Evolutionary conservation across 2,329 filamentous ascomycete genomes (phyloP), one percentile per base, ranked within the genome.

Genomic region (Amylocarpus encephaloides): DNA sequence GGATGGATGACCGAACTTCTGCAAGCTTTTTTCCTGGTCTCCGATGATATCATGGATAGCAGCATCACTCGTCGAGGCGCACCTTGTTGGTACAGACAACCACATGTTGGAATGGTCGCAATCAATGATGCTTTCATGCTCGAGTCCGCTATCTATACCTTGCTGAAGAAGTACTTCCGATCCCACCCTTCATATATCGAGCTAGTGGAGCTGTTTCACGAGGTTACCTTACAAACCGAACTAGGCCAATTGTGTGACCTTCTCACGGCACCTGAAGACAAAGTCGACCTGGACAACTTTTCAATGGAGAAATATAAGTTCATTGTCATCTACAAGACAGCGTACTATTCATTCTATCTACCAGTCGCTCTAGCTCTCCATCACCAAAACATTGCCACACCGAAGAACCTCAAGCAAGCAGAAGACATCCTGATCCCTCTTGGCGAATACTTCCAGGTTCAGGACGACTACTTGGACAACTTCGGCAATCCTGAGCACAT

Each of bases 251-350:
- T 90, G 49, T 94, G 90, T 70, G 93, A 98, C 70, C 77, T 98
- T 58, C 82, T 97, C 68, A 98, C 93, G 42, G 93, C 93, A 34
- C 93, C 93, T 38, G 93, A 98, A 73, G 91, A 96, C 69, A 77
- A 84, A 55, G 87, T 97, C 65, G 83, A 97, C 72, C 83, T 98
- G 57, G 77, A 88, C 78, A 95, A 95, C 76, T 98, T 98, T 78
- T 90, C 83, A 70, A 78, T 96, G 71, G 80, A 91, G 55, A 98
- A 95, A 78, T 95, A 95, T 77, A 83, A 78, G 64, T 98, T 97
- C 78, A 98, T 98, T 66, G 93, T 98, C 73, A 88, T 95, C 72
- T 97, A 95, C 83, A 98, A 98, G 83, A 98, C 93, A 19, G 91
- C 93, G 46, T 98, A 94, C 77, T 98, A 98, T 78, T 94, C 87